Evolutionary conservation across 495 filamentous ascomycete genomes (phyloP).

Genomic region (Trichoderma virens): DNA sequence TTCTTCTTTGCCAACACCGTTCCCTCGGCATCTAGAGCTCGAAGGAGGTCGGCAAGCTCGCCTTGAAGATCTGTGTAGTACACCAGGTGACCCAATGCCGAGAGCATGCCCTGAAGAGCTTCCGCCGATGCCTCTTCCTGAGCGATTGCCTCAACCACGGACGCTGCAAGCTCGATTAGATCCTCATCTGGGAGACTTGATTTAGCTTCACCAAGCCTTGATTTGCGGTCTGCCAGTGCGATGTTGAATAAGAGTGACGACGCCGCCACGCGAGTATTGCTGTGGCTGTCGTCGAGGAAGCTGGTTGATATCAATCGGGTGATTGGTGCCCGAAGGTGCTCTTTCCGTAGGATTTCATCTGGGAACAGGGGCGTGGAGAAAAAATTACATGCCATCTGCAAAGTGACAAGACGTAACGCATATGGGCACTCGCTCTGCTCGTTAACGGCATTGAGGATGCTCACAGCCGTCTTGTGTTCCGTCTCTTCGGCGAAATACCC

Average conservation of each 20-base stretch:
- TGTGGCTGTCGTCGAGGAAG: constrained; percentile 47
- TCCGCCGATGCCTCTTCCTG: constrained; percentile 61
- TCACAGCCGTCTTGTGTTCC: constrained; percentile 52
- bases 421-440: constrained; percentile 54
- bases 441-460: constrained; percentile 55
- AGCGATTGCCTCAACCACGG: constrained; percentile 65
- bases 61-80: constrained; percentile 63
- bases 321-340: constrained; percentile 29
- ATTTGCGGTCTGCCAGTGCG: constrained; percentile 57
- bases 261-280: constrained; percentile 61
- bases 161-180: constrained; percentile 72
- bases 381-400: constrained; percentile 54
- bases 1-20: constrained; percentile 49
- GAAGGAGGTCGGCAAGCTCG: constrained; percentile 65
- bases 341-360: constrained; percentile 30
- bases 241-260: constrained; percentile 81
- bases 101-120: constrained; percentile 60
- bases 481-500: constrained; percentile 76
- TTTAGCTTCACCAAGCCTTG: constrained; percentile 47
- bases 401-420: constrained; percentile 70
- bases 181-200: constrained; percentile 58
- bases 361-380: constrained; percentile 56
- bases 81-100: constrained; percentile 63
- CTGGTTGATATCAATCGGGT: constrained; percentile 43
- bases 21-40: constrained; percentile 58